Base-by-base conservation (phyloP, 2,329 filamentous ascomycete species). In the Trichoderma gracile region DNA sequence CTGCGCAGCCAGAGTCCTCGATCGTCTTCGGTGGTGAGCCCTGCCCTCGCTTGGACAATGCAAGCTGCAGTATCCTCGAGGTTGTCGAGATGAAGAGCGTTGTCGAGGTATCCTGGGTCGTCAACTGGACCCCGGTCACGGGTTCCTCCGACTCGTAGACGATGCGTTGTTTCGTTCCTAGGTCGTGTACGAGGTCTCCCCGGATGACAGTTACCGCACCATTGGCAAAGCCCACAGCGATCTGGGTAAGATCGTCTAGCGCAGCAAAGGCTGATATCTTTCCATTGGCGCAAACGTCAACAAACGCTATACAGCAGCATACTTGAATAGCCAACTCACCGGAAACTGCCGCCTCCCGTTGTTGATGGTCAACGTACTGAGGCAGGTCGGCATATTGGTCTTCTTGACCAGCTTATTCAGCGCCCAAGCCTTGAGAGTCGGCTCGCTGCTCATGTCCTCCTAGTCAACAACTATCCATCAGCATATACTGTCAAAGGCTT, bases 131-230 rank as follows among this genome's bases (percentile, higher is more conserved):
- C 1, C 93, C 94, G 0, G 95, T 99, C 10, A 99, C 88, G 0
- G 95, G 96, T 75, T 99, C 95, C 71, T 98, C 93, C 0, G 93
- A 97, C 74, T 99, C 95, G 78, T 96, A 95, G 10, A 99, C 92
- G 40, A 94, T 95, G 60, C 95, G 87, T 76, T 99, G 95, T 74
- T 92, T 93, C 12, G 94, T 93, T 23, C 96, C 95, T 64, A 95
- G 88, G 75, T 99, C 95, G 75, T 99, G 93, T 70, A 99, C 91
- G 55, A 99, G 81, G 74, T 99, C 95, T 66, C 96, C 95, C 65
- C 95, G 86, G 64, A 99, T 91, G 30, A 99, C 88, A 0, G 93
- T 96, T 14, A 99, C 94, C 0, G 93, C 88, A 8, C 95, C 95
- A 77, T 99, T 98, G 14, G 90, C 95, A 74, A 99, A 99, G 5